Base-by-base conservation (phyloP, 441 rosid species). In the Gossypium trilobum region DNA sequence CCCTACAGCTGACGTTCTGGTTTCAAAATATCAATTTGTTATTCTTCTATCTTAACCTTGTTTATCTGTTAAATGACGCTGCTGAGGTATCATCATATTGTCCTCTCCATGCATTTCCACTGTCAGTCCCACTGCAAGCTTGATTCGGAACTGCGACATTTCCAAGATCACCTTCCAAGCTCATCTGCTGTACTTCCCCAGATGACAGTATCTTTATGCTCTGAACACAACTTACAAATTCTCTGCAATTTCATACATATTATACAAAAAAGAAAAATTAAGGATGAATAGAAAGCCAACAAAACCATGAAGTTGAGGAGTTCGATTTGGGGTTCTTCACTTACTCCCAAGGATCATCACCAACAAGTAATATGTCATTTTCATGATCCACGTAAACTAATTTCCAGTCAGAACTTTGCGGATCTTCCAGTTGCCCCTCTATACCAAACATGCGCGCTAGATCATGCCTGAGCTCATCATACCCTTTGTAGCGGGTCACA, bases 301-400 rank as follows among this genome's bases (percentile, higher is more conserved):
- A 39, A 4, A 27, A 31, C 4, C 5, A 52, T 36, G 57, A 59
- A n/a, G 25, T 23, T 51, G 69, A 14, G 23, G 60, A 7, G 57
- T 52, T 16, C 33, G 50, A 2, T n/a, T 50, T 7, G 14, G 14
- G 13, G 23, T 61, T 52, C 2, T 64, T 10, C 46, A 85, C 99
- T 86, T 90, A 92, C 99, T 94, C 97, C 99, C 99, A 94, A 56
- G 99, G 99, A 78, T 94, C 99, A 59, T 94, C 99, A 6, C 99
- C 99, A 36, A 92, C 97, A 7, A 94, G 97, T 39, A 94, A 80
- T 55, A 94, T 90, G 77, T 94, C 97, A 44, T 92, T 92, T 79
- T 94, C 99, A 52, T 87, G 99, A 77, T 94, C 99, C 14, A 90
- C 88, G 64, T 89, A 94, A 16, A 94, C 99, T 57, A 94, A 85